phyloP scores from a whole-genome alignment of 495 filamentous ascomycete genomes.

The Lasiosphaeria hispida region DNA sequence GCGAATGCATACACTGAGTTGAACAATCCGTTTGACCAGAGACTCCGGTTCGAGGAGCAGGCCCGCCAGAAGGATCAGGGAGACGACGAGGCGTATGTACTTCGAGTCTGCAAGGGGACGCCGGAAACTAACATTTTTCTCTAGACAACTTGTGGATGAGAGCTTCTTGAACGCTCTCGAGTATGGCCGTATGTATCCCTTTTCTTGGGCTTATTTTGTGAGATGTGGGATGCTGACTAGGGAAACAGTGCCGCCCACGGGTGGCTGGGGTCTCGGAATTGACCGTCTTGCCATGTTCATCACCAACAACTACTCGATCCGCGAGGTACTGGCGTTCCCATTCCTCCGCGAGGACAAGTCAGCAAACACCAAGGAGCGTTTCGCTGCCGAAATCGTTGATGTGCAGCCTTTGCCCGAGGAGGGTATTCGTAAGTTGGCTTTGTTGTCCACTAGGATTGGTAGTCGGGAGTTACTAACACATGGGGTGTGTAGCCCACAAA shows the following conservation, averaged over 20 bases:
- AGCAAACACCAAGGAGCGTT: constrained; percentile 42
- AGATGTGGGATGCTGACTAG: constrained; percentile 55
- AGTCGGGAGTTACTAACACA: constrained; percentile 7
- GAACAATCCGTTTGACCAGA: constrained; percentile 95
- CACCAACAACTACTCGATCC: constrained; percentile 90
- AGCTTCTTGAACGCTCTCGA: constrained; percentile 83
- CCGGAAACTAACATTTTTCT: constrained; percentile 8
- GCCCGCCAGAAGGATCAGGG: constrained; percentile 92
- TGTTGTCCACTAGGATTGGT: neutral
- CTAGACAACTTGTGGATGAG: constrained; percentile 82
- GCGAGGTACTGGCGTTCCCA: constrained; percentile 93
- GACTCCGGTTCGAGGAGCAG: constrained; percentile 94
- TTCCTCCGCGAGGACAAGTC: constrained; percentile 51
- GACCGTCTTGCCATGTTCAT: constrained; percentile 97
- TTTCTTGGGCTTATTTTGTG: no score
- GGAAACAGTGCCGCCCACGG: constrained; percentile 74
- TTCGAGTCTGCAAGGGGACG: neutral
- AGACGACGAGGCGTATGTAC: constrained; percentile 75
- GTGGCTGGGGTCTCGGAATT: constrained; percentile 97
- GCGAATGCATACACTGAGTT: constrained; percentile 96
- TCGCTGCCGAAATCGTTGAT: constrained; percentile 64
- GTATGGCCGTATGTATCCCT: constrained; percentile 31
- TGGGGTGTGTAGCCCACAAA: constrained; percentile 27
- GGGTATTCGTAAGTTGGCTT: constrained; percentile 59
- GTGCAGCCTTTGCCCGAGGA: constrained; percentile 64